These are phyloP conservation scores for Cutaneotrichosporon sp. DNA, from an alignment of 1,284 basidiomycete species.

Conservation along the genomic window DNA sequence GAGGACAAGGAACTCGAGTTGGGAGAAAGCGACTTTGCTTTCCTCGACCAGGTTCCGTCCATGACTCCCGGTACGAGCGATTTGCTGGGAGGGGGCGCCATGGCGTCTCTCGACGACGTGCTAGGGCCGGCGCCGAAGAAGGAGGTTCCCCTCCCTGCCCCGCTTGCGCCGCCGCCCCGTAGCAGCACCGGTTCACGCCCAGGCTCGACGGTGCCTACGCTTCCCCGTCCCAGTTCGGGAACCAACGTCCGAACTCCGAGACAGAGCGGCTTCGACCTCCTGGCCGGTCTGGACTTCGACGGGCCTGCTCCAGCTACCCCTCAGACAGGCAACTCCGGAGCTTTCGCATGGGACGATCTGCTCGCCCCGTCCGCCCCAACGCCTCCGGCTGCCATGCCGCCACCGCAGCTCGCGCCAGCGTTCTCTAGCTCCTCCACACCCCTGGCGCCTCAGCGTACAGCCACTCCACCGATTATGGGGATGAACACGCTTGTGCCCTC, in stretches of 20 bases:
- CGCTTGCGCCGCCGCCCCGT: slow-evolving; percentile 33
- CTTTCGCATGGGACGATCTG: slow-evolving; percentile 28
- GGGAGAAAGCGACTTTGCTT: slow-evolving; percentile 44
- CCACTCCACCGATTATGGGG: neutral
- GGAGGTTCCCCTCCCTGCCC: slow-evolving; percentile 26
- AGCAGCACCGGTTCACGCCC: neutral
- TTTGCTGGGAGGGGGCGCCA: slow-evolving; percentile 35
- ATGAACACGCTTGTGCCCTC: neutral
- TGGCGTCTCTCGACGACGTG: slow-evolving; percentile 32
- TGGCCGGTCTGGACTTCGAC: slow-evolving; percentile 36
- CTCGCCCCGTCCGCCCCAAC: slow-evolving; percentile 10
- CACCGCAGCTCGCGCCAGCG: neutral
- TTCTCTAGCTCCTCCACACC: neutral
- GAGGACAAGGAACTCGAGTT: slow-evolving; percentile 39
- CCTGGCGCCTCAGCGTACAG: neutral
- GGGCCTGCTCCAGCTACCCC: neutral
- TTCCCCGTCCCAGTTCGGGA: neutral
- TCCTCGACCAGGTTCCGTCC: slow-evolving; percentile 45
- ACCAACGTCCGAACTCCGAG: neutral
- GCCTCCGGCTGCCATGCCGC: neutral
- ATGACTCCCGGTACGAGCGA: slow-evolving; percentile 34
- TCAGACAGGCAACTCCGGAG: slow-evolving; percentile 1
- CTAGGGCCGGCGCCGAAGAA: slow-evolving; percentile 19
- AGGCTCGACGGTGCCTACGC: no score
- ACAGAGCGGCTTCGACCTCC: slow-evolving; percentile 30